A percentile compares a stretch with the other conserved stretches of the same genome.
phyloP scores from a whole-genome alignment of 2,329 filamentous ascomycete species.

The Sarocladium brachiariae region DNA sequence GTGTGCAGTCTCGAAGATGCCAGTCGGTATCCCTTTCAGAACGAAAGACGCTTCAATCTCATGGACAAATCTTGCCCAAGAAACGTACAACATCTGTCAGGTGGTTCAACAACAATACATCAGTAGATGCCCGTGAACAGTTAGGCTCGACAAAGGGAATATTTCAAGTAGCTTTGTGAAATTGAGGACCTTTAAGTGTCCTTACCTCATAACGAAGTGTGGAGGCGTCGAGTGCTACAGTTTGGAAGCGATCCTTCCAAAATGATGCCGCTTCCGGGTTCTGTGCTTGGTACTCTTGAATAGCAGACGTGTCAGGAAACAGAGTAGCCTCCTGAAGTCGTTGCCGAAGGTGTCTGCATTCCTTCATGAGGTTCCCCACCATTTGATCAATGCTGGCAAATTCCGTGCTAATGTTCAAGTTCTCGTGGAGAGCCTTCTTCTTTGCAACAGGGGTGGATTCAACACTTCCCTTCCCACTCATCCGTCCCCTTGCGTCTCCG shows the following conservation, averaged over 20 bases:
- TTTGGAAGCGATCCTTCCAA: conserved; percentile 14
- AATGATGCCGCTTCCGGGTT: conserved; percentile 14
- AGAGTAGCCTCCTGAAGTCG: conserved; percentile 12
- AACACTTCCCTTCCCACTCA: conserved; percentile 10
- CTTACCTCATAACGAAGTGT: conserved; percentile 13
- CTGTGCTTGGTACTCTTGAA: conserved; percentile 11
- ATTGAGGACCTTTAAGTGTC: conserved; percentile 1
- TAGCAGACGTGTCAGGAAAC: conserved; percentile 11
- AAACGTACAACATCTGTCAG: conserved; percentile 12
- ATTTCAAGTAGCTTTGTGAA: too few species aligned
- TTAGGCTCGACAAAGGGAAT: not conserved
- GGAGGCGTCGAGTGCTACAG: conserved; percentile 11
- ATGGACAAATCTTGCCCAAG: conserved; percentile 12
- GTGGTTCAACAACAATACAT: not conserved
- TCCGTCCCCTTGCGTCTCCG: conserved; percentile 10
- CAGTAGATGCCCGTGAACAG: too few species aligned
- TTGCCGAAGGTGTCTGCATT: conserved; percentile 13
- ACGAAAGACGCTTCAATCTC: conserved; percentile 11
- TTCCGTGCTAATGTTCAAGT: conserved; percentile 12
- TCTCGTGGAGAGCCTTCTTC: conserved; percentile 5
- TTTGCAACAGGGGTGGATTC: conserved; percentile 6
- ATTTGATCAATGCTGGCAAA: conserved; percentile 14
- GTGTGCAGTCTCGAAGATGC: conserved; percentile 8
- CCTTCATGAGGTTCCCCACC: conserved; percentile 12
- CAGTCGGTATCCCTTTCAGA: conserved; percentile 10